Conservation (phyloP, 192 early-diverging fungal species). For the Coemansia sp. region DNA sequence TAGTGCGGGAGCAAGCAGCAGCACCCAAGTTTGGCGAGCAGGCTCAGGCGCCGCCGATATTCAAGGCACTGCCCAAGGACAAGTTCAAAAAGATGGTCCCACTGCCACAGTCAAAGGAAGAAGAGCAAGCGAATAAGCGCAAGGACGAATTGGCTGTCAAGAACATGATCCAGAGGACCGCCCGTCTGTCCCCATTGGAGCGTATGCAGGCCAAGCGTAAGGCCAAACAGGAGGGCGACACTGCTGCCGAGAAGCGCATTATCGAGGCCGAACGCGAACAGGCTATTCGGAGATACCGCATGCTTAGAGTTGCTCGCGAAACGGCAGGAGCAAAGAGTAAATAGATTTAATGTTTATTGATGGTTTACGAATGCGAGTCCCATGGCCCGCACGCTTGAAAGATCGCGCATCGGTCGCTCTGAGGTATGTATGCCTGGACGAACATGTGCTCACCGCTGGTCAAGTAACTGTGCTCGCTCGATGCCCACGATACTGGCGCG, state of each 20-base stretch:
- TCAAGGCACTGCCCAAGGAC: constrained; percentile 44
- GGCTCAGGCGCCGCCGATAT: constrained; percentile 47
- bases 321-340: constrained; percentile 1
- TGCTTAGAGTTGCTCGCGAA: constrained; percentile 42
- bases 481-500: constrained; percentile 36
- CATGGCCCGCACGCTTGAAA: constrained; percentile 51
- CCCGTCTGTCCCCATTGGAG: constrained; percentile 44
- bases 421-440: constrained; percentile 22
- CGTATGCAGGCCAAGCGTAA: constrained; percentile 49
- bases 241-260: constrained; percentile 50
- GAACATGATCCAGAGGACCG: constrained; percentile 46
- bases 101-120: constrained; percentile 37
- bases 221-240: constrained; percentile 25
- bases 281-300: constrained; percentile 47
- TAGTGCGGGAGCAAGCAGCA: not conserved
- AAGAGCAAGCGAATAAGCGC: constrained; percentile 14
- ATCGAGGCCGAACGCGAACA: constrained; percentile 45
- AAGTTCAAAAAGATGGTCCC: constrained; percentile 48
- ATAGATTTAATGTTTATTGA: not conserved
- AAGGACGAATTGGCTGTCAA: constrained; percentile 42
- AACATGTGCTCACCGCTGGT: constrained; percentile 46
- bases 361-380: constrained; percentile 37
- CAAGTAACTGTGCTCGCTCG: constrained; percentile 32
- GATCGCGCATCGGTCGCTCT: constrained; percentile 15
- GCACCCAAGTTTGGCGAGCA: constrained; percentile 48